phyloP scores from a whole-genome alignment of 495 filamentous ascomycete species.

The Penicillium pancosmium region DNA sequence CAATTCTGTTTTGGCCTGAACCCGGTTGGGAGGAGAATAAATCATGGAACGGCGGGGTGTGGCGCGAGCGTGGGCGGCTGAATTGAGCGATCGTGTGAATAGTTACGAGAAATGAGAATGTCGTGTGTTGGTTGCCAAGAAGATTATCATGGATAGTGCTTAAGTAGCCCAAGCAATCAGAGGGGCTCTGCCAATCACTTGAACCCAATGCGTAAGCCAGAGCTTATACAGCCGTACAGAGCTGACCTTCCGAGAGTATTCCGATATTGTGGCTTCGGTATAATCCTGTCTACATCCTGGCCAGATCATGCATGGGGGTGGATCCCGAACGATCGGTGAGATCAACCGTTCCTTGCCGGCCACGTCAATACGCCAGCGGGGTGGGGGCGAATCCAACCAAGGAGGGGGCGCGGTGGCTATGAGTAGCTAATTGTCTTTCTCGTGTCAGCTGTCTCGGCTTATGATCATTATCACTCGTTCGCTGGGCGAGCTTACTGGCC shows the following conservation, averaged over 20 bases:
- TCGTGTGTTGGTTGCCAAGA: neutral
- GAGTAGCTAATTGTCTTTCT: neutral
- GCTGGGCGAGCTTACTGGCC: neutral
- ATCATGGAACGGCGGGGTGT: neutral
- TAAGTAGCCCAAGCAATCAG: neutral
- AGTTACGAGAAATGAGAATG: slow-evolving; percentile 1
- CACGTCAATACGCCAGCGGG: slow-evolving; percentile 5
- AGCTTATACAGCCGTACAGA: neutral
- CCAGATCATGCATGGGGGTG: slow-evolving; percentile 7
- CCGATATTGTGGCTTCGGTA: slow-evolving; percentile 3
- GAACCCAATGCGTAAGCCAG: neutral
- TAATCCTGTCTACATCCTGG: slow-evolving; percentile 7
- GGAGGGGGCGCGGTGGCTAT: neutral
- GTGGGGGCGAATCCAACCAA: neutral
- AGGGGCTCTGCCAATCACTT: neutral
- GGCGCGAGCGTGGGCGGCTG: neutral
- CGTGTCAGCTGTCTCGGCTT: slow-evolving; percentile 2
- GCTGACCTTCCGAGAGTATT: neutral
- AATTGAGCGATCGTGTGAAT: neutral
- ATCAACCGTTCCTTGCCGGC: slow-evolving; percentile 8
- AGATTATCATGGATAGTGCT: neutral
- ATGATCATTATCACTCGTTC: neutral
- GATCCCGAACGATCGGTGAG: slow-evolving; percentile 13
- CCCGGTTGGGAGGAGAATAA: neutral
- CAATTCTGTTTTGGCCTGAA: slow-evolving; percentile 15